Evolutionary conservation across 495 filamentous ascomycete genomes (phyloP).

Genomic region (Xylaria palmicola): DNA sequence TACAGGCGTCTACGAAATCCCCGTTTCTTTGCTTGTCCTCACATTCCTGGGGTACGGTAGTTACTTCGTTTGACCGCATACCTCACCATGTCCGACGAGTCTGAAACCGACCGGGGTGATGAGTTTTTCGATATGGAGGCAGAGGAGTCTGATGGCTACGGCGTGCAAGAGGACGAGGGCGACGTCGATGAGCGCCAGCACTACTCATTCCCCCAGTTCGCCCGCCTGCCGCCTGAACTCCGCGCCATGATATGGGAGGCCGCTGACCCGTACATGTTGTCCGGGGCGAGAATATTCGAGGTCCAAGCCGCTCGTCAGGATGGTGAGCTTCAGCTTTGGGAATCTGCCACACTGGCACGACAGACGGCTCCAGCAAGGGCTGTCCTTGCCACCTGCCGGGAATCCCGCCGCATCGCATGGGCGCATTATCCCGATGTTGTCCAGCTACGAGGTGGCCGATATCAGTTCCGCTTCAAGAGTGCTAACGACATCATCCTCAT

Average conservation of each 20-base stretch:
- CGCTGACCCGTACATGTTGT: conserved; percentile 36
- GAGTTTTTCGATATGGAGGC: conserved; percentile 32
- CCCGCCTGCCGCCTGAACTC: conserved; percentile 38
- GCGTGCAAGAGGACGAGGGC: conserved; percentile 1
- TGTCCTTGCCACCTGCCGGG: conserved; percentile 30
- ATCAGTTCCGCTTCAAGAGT: conserved; percentile 31
- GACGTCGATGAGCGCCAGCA: conserved; percentile 14
- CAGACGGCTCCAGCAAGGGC: conserved; percentile 32
- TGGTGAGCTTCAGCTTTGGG: conserved; percentile 12
- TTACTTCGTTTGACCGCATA: neutral
- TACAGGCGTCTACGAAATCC: too few relatives aligned
- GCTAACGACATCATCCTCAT: conserved; percentile 32
- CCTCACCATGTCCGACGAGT: conserved; percentile 11
- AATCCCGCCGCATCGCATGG: conserved; percentile 37
- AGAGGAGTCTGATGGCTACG: conserved; percentile 21
- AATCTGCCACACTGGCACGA: conserved; percentile 15
- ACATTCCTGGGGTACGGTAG: neutral
- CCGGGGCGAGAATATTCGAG: conserved; percentile 2
- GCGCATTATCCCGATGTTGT: conserved; percentile 35
- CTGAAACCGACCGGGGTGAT: conserved; percentile 12
- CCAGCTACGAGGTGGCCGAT: conserved; percentile 5
- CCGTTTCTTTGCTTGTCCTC: neutral
- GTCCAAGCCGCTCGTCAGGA: too few relatives aligned
- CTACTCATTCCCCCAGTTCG: conserved; percentile 40
- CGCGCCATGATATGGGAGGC: conserved; percentile 40